phyloP scores from a whole-genome alignment of 2,329 filamentous ascomycete genomes.

The Triangularia verruculosa region DNA sequence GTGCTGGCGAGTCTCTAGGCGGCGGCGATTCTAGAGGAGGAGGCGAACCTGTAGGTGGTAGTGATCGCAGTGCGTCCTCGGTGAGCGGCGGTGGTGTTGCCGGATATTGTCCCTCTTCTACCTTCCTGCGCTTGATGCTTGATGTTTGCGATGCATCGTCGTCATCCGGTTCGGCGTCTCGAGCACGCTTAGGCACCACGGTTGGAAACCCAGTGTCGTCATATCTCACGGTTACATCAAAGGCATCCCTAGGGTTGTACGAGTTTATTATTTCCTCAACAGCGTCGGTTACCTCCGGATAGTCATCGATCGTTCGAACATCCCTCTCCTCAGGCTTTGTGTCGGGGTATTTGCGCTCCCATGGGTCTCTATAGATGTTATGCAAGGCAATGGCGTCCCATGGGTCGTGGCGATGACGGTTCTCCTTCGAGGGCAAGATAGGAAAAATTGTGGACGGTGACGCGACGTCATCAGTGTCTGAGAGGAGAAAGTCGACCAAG shows the following conservation, averaged over 20 bases:
- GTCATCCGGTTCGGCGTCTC: background rate
- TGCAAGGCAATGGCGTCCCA: conserved; percentile 16
- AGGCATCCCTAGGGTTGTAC: background rate
- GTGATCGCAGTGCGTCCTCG: no score
- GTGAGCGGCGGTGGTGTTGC: background rate
- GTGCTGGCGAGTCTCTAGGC: background rate
- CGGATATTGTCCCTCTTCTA: background rate
- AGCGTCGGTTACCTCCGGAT: conserved; percentile 7
- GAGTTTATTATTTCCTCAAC: background rate
- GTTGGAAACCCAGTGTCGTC: background rate
- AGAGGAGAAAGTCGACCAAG: conserved; percentile 4
- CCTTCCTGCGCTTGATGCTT: background rate
- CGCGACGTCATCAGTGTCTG: background rate
- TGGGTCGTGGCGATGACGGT: conserved; percentile 11
- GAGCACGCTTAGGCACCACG: background rate
- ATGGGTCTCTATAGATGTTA: conserved; percentile 9
- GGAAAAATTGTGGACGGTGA: conserved; percentile 6
- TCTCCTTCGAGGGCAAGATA: background rate
- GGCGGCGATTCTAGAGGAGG: background rate
- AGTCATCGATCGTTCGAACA: background rate
- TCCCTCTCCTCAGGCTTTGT: conserved; percentile 3
- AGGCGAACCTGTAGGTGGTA: background rate
- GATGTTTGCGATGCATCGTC: background rate
- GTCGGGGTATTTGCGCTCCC: conserved; percentile 10
- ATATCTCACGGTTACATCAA: background rate